phyloP scores from a whole-genome alignment of 176 grass and related monocot genomes.

The Dendrocalamus sinicus region DNA sequence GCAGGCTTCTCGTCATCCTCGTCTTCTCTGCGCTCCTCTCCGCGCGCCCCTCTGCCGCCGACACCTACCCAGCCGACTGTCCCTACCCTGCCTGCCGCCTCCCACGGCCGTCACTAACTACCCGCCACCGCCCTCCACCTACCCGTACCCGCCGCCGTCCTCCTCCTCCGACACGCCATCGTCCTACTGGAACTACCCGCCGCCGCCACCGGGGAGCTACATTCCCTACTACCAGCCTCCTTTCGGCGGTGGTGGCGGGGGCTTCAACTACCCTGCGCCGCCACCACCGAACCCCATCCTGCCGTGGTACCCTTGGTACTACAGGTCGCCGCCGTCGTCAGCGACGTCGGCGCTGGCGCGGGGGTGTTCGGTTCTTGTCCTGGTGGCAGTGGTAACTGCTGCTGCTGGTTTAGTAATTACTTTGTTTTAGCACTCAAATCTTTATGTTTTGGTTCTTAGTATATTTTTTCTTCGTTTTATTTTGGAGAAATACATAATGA shows the following conservation, averaged over 20 bases:
- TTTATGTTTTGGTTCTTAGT: neutral
- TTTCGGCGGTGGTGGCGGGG: neutral
- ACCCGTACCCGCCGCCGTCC: constrained; percentile 45
- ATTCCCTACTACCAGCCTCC: constrained; percentile 62
- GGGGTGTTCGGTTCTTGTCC: neutral
- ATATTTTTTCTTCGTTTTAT: neutral
- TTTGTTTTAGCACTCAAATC: neutral
- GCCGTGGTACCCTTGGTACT: constrained; percentile 91
- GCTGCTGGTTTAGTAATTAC: constrained; percentile 5
- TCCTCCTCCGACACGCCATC: constrained; percentile 20
- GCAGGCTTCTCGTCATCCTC: constrained; percentile 33
- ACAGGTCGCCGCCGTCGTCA: constrained; percentile 46
- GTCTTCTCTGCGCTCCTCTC: constrained; percentile 30
- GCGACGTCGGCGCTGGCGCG: neutral
- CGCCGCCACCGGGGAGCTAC: constrained; percentile 44
- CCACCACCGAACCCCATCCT: constrained; percentile 82
- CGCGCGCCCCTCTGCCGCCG: neutral
- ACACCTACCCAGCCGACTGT: constrained; percentile 56
- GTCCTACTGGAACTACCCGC: constrained; percentile 59
- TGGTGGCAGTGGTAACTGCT: neutral
- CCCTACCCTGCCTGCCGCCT: constrained; percentile 74
- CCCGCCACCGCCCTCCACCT: constrained; percentile 41
- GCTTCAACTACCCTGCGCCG: constrained; percentile 33
- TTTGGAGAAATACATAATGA: constrained; percentile 1
- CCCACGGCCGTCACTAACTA: constrained; percentile 44